Conservation (phyloP, 805 yeast species). For the Wickerhamomyces bovis region DNA sequence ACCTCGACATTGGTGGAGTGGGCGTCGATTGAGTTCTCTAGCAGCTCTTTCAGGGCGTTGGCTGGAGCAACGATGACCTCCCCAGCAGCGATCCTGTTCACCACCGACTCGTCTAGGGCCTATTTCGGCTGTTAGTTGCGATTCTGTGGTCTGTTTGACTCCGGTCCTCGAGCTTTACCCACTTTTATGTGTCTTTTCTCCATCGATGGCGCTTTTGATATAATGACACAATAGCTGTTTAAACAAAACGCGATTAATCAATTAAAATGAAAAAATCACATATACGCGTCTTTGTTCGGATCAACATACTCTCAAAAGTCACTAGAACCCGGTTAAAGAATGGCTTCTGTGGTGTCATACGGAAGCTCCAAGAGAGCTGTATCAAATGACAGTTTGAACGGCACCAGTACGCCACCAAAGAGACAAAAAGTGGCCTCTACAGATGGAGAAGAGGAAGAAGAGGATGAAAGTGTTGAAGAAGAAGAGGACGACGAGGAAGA, state of each 20-base stretch:
- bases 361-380: neutral
- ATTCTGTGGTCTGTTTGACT: neutral
- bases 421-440: neutral
- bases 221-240: neutral
- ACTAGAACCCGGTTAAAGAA: neutral
- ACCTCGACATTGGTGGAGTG: slow-evolving; percentile 68
- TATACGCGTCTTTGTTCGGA: neutral
- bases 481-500: slow-evolving; percentile 6
- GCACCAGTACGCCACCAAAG: neutral
- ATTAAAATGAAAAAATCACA: no score
- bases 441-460: neutral
- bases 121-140: slow-evolving; percentile 9
- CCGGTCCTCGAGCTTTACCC: slow-evolving; percentile 3
- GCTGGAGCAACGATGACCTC: slow-evolving; percentile 92
- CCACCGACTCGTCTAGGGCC: slow-evolving; percentile 62
- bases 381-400: neutral
- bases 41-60: slow-evolving; percentile 86
- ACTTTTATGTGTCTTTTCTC: slow-evolving; percentile 4
- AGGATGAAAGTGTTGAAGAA: slow-evolving; percentile 1
- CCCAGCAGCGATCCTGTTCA: slow-evolving; percentile 94
- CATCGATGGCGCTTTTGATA: neutral
- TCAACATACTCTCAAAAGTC: neutral
- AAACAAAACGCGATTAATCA: neutral
- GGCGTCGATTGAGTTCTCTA: slow-evolving; percentile 93
- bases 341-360: neutral